These are phyloP conservation scores for Cyberlindnera japonica DNA, from an alignment of 805 yeast species.

Conservation along the genomic window DNA sequence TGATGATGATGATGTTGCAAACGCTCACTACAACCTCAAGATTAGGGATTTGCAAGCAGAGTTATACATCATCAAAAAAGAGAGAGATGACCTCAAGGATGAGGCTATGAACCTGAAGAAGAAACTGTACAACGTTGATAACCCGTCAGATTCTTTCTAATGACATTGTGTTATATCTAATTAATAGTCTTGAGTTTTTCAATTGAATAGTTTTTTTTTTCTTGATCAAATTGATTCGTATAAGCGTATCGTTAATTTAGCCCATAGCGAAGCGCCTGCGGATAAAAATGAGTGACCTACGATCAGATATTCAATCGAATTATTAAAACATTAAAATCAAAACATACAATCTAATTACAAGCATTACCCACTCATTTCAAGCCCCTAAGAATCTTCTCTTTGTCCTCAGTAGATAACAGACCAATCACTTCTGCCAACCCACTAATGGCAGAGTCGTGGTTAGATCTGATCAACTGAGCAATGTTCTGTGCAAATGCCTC, in stretches of 20 bases:
- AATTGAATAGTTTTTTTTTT: too few species aligned
- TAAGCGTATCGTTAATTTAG: not conserved
- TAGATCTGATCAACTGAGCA: slow-evolving; percentile 54
- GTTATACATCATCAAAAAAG: slow-evolving; percentile 73
- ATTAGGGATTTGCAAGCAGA: slow-evolving; percentile 84
- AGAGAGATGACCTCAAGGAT: slow-evolving; percentile 73
- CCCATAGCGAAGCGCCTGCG: too few species aligned
- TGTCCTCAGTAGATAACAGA: slow-evolving; percentile 51
- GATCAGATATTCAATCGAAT: too few species aligned
- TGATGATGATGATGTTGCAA: slow-evolving; percentile 31
- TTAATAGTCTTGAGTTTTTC: too few species aligned
- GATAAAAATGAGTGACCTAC: too few species aligned
- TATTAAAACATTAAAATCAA: slow-evolving; percentile 6
- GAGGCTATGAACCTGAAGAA: slow-evolving; percentile 57
- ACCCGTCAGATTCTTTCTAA: slow-evolving; percentile 15
- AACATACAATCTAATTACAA: slow-evolving; percentile 10
- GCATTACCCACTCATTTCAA: slow-evolving; percentile 26
- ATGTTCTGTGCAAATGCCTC: slow-evolving; percentile 65
- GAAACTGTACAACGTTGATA: slow-evolving; percentile 35
- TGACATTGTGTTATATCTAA: not conserved
- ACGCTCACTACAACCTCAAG: slow-evolving; percentile 67
- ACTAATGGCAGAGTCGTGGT: slow-evolving; percentile 48
- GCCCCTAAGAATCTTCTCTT: slow-evolving; percentile 38
- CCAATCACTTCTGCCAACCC: slow-evolving; percentile 54
- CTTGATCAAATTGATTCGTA: not conserved